Percentiles rank a stretch among this genome's conserved stretches.
Conservation (phyloP, 2,329 filamentous ascomycete species). For the Xylaria sp. region DNA sequence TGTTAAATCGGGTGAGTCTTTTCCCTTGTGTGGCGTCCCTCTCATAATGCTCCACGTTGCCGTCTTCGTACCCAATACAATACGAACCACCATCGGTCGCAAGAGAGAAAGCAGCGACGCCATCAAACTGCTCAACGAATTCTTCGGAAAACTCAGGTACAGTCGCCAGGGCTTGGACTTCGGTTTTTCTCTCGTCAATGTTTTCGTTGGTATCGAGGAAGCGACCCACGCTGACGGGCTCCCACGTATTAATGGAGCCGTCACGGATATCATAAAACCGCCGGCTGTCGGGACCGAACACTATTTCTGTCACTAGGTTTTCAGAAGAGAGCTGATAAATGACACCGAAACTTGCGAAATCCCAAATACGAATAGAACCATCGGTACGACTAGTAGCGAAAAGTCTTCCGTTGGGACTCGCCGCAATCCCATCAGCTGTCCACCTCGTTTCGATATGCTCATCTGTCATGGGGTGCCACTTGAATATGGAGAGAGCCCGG, state of each 20-base stretch:
- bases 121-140: neutral
- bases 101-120: conserved; percentile 4
- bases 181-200: neutral
- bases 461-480: conserved; percentile 29
- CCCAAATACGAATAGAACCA: conserved; percentile 38
- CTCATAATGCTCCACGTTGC: neutral
- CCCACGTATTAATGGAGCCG: conserved; percentile 41
- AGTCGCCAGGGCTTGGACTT: neutral
- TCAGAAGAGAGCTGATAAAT: conserved; percentile 39
- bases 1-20: neutral
- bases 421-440: conserved; percentile 22
- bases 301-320: conserved; percentile 31
- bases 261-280: conserved; percentile 39
- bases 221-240: conserved; percentile 31
- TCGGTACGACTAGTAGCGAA: conserved; percentile 35
- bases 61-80: neutral
- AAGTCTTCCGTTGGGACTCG: conserved; percentile 34
- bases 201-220: conserved; percentile 10
- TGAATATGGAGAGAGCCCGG: conserved; percentile 41
- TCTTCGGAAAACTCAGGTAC: neutral
- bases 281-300: conserved; percentile 38
- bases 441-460: conserved; percentile 36
- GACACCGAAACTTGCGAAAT: conserved; percentile 29
- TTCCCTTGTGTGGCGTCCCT: neutral
- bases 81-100: neutral